Conservation (phyloP, 2,329 filamentous ascomycete genomes). For the Neopestalotiopsis rosae region DNA sequence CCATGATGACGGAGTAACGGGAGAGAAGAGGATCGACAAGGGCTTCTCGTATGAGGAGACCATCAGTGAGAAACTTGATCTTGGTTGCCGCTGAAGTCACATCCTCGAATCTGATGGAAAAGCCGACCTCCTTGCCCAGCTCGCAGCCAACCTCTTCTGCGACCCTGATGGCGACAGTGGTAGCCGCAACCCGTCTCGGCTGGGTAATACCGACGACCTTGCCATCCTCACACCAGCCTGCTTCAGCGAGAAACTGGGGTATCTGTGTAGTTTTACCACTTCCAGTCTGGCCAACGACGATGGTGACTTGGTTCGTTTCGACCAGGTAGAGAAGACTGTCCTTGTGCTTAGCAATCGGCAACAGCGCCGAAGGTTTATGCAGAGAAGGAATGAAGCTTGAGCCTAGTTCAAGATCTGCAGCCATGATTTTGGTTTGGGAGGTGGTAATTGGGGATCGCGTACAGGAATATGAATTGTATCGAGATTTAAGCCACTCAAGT, state of each 20-base stretch:
- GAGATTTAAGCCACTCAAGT: not conserved
- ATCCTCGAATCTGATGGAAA: constrained; percentile 92
- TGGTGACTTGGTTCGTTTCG: constrained; percentile 82
- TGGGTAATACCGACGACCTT: constrained; percentile 90
- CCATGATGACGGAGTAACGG: constrained; percentile 94
- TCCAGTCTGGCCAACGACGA: constrained; percentile 92
- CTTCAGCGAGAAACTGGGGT: constrained; percentile 86
- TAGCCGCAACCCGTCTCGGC: constrained; percentile 89
- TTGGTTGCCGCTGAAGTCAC: constrained; percentile 82
- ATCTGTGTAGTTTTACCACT: constrained; percentile 97
- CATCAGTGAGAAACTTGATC: constrained; percentile 96
- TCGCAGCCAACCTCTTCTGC: constrained; percentile 88
- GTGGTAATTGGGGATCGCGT: not conserved
- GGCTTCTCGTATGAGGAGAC: constrained; percentile 87
- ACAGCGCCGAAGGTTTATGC: constrained; percentile 81
- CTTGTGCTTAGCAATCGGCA: constrained; percentile 86
- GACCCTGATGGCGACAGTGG: constrained; percentile 85
- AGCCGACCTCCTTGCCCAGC: constrained; percentile 89
- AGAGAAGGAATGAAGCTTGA: constrained; percentile 76
- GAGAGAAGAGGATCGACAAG: constrained; percentile 90
- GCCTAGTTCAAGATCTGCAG: constrained; percentile 58
- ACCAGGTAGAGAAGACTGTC: constrained; percentile 83
- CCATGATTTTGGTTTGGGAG: constrained; percentile 44
- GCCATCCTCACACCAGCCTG: constrained; percentile 86
- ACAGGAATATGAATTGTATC: not conserved